A percentile compares a stretch with the other conserved stretches of the same genome.
Evolutionary conservation across 495 filamentous ascomycete species (phyloP).

Genomic region (Penicillium diatomitis): DNA sequence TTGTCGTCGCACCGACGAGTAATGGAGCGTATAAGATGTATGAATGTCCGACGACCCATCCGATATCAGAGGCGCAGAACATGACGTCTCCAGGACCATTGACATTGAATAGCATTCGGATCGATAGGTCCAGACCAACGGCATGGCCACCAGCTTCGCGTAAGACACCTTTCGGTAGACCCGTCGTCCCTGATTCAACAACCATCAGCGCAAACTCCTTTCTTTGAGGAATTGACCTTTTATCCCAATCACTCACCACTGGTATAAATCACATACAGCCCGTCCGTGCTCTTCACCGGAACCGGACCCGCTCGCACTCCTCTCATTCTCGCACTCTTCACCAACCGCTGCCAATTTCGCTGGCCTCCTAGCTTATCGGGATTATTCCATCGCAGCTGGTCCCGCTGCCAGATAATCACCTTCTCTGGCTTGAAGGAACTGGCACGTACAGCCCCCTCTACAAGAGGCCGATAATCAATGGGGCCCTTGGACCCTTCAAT

Average conservation of each 20-base stretch:
- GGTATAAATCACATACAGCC: constrained; percentile 87
- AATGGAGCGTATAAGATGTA: constrained; percentile 82
- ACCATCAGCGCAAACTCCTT: neutral
- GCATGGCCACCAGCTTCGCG: constrained; percentile 80
- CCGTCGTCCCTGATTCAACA: constrained; percentile 56
- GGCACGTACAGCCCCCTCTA: constrained; percentile 54
- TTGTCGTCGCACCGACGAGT: constrained; percentile 73
- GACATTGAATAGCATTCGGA: constrained; percentile 70
- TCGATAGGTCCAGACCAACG: constrained; percentile 72
- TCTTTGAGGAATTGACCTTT: too few species aligned
- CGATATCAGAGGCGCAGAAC: constrained; percentile 76
- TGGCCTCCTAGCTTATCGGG: constrained; percentile 55
- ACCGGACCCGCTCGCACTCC: constrained; percentile 60
- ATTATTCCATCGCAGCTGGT: constrained; percentile 64
- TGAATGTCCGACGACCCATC: constrained; percentile 79
- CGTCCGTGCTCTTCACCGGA: constrained; percentile 66
- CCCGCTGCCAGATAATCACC: constrained; percentile 69
- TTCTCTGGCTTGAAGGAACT: constrained; percentile 55
- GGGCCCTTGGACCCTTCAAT: constrained; percentile 80
- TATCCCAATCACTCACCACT: constrained; percentile 32
- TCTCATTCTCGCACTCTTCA: constrained; percentile 55
- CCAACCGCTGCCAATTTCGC: constrained; percentile 69
- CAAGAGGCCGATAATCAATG: constrained; percentile 58
- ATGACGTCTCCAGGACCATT: constrained; percentile 74
- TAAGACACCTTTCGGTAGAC: constrained; percentile 80